Conservation (phyloP, 805 yeast genomes). For the Tetrapisispora namnaoensis region DNA sequence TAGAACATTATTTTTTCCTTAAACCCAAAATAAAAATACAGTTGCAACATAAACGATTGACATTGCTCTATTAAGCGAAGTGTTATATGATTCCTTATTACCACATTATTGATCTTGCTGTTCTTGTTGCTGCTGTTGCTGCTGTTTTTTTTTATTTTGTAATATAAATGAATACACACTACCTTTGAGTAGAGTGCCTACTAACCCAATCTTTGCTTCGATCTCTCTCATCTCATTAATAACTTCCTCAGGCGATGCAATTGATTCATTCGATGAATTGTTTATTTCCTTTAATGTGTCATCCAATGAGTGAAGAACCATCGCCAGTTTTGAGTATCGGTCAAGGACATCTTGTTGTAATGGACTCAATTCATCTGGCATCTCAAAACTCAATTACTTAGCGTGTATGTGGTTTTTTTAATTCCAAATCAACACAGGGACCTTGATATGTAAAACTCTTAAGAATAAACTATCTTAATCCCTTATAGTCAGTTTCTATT, state of each 20-base stretch:
- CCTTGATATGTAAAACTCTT: no score
- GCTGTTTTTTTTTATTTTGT: conserved; percentile 33
- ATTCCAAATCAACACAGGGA: no score
- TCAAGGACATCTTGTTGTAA: conserved; percentile 25
- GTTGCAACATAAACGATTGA: no score
- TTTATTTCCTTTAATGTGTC: conserved; percentile 19
- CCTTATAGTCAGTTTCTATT: no score
- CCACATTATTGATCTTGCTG: background rate
- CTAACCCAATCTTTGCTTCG: conserved; percentile 54
- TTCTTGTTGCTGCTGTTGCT: background rate
- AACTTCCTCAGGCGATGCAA: conserved; percentile 28
- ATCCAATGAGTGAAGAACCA: conserved; percentile 22
- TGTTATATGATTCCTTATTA: background rate
- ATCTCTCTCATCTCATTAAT: conserved; percentile 46
- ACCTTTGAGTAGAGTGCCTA: conserved; percentile 57
- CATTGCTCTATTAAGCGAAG: no score
- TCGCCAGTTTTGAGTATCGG: conserved; percentile 22
- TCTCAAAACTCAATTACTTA: conserved; percentile 1
- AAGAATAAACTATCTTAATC: no score
- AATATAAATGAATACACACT: conserved; percentile 58
- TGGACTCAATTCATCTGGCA: conserved; percentile 20
- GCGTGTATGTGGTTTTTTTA: no score
- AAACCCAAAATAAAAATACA: no score
- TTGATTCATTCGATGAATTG: conserved; percentile 2
- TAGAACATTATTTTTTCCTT: background rate